A percentile compares a stretch with the other conserved stretches of the same genome.
These are phyloP conservation scores for Lodderomyces elongisporus DNA, from an alignment of 1,139 yeast species.

Conservation along the genomic window DNA sequence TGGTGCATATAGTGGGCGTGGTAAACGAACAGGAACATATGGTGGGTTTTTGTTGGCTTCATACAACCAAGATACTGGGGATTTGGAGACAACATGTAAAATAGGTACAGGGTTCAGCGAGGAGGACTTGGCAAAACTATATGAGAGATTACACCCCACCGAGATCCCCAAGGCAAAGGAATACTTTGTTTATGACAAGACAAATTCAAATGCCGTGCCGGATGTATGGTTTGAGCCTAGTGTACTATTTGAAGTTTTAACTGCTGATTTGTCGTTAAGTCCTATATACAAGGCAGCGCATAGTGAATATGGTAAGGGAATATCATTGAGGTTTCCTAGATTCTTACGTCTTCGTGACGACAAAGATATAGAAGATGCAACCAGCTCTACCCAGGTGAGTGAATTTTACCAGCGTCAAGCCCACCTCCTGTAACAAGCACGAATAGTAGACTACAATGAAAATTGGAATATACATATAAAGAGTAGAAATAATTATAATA, in stretches of 20 bases:
- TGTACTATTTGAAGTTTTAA: slow-evolving; percentile 79
- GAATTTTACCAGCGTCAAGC: slow-evolving; percentile 85
- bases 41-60: slow-evolving; percentile 93
- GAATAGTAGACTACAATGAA: too few relatives aligned
- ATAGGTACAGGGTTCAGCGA: slow-evolving; percentile 97
- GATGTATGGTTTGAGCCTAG: slow-evolving; percentile 98
- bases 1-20: slow-evolving; percentile 92
- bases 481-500: slow-evolving; percentile 1
- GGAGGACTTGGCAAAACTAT: slow-evolving; percentile 60
- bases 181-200: slow-evolving; percentile 62
- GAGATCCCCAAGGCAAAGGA: slow-evolving; percentile 66
- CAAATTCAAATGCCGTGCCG: slow-evolving; percentile 62
- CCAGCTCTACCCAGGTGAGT: slow-evolving; percentile 82
- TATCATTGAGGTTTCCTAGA: slow-evolving; percentile 88
- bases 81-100: slow-evolving; percentile 91
- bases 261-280: slow-evolving; percentile 89
- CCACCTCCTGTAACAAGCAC: slow-evolving; percentile 16
- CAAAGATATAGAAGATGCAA: slow-evolving; percentile 83
- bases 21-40: slow-evolving; percentile 90
- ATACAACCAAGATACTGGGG: slow-evolving; percentile 85
- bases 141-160: slow-evolving; percentile 61
- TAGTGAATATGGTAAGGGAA: slow-evolving; percentile 74
- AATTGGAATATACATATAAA: slow-evolving; percentile 1
- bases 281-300: slow-evolving; percentile 92
- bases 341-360: slow-evolving; percentile 84